phyloP scores from a whole-genome alignment of 768 basidiomycete genomes.

The Royoungia palumana region DNA sequence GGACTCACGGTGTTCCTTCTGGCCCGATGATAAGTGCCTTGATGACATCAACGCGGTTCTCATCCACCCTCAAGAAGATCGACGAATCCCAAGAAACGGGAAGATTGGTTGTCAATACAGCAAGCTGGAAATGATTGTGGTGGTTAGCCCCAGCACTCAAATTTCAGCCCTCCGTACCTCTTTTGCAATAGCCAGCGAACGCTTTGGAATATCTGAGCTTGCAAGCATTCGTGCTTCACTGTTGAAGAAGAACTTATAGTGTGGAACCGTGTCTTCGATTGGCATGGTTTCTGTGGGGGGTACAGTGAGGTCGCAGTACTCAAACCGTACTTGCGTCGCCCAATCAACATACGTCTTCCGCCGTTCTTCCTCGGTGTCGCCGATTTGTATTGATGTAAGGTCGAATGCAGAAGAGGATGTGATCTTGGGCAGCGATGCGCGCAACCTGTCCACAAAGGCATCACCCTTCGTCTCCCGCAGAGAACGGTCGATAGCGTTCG shows the following conservation, averaged over 20 bases:
- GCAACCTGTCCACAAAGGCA: constrained; percentile 77
- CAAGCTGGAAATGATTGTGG: constrained; percentile 53
- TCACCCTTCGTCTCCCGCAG: constrained; percentile 87
- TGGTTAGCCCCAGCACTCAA: constrained; percentile 2
- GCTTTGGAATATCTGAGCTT: constrained; percentile 83
- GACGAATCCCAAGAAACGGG: constrained; percentile 96
- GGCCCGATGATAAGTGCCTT: constrained; percentile 92
- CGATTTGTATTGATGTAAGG: constrained; percentile 32
- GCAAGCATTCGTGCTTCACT: constrained; percentile 82
- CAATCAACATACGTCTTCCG: constrained; percentile 76
- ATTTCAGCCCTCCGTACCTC: constrained; percentile 51
- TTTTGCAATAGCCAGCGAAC: constrained; percentile 92
- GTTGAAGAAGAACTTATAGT: constrained; percentile 81
- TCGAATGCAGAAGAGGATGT: constrained; percentile 50
- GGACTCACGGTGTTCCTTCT: constrained; percentile 84
- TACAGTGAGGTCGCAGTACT: constrained; percentile 84
- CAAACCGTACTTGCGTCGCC: constrained; percentile 79
- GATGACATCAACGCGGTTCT: constrained; percentile 86
- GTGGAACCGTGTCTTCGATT: constrained; percentile 53
- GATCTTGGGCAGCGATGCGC: constrained; percentile 72
- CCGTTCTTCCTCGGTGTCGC: constrained; percentile 62
- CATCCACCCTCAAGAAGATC: constrained; percentile 90
- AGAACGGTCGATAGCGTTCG: constrained; percentile 82
- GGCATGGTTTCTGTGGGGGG: constrained; percentile 30
- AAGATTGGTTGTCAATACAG: constrained; percentile 88